Evolutionary conservation across 2,329 filamentous ascomycete species (phyloP).

Genomic region (Rosellinia necatrix): DNA sequence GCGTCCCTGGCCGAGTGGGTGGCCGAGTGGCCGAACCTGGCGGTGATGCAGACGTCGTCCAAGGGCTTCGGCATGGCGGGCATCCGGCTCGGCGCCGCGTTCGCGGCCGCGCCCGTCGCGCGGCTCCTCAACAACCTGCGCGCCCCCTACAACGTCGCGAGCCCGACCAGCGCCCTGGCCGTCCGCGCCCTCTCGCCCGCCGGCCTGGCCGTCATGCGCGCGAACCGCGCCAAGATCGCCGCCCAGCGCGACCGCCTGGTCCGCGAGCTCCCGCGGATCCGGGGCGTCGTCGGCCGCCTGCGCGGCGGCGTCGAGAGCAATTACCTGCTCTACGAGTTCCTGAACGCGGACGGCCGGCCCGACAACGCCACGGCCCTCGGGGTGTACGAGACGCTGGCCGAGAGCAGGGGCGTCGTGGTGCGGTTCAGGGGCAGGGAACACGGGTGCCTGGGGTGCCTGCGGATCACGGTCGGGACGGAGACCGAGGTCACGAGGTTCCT

Average conservation of each 20-base stretch:
- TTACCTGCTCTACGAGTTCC: constrained; percentile 88
- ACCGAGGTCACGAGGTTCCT: constrained; percentile 82
- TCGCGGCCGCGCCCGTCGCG: constrained; percentile 76
- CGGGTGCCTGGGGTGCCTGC: constrained; percentile 84
- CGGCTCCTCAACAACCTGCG: constrained; percentile 87
- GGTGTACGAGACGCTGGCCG: constrained; percentile 84
- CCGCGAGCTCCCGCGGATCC: constrained; percentile 71
- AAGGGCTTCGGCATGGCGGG: constrained; percentile 97
- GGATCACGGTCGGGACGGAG: constrained; percentile 92
- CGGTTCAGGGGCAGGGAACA: constrained; percentile 91
- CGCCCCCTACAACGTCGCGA: constrained; percentile 94
- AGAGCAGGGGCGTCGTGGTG: constrained; percentile 87
- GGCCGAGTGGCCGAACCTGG: constrained; percentile 88
- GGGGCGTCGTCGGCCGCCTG: constrained; percentile 80
- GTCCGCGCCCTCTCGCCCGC: constrained; percentile 68
- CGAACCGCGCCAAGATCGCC: constrained; percentile 71
- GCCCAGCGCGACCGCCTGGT: constrained; percentile 78
- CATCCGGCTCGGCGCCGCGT: constrained; percentile 86
- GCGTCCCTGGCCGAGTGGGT: constrained; percentile 91
- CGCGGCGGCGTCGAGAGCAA: constrained; percentile 82
- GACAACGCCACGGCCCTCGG: constrained; percentile 78
- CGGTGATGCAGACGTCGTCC: constrained; percentile 97
- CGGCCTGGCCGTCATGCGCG: constrained; percentile 75
- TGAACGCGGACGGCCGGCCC: constrained; percentile 72
- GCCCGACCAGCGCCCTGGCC: constrained; percentile 82